Evolutionary conservation across 345 rosid species (phyloP).

Genomic region (Brassica napus): Da-Ae NC_063444.1:48161501-48162000

Average conservation of each 20-base stretch:
- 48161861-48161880: neutral
- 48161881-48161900: neutral
- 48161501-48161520: too few relatives aligned
- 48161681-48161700: neutral
- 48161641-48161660: neutral
- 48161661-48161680: neutral
- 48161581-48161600: neutral
- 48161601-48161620: neutral
- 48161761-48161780: neutral
- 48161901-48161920: neutral
- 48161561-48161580: neutral
- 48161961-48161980: neutral
- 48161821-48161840: neutral
- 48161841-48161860: neutral
- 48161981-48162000: neutral
- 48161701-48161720: neutral
- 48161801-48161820: neutral
- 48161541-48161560: too few relatives aligned
- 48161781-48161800: neutral
- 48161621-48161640: neutral
- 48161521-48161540: too few relatives aligned
- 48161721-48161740: neutral
- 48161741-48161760: neutral
- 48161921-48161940: neutral
- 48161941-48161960: neutral